Conservation (phyloP, 2,329 filamentous ascomycete species). For the Calonectria hawksworthii region DNA sequence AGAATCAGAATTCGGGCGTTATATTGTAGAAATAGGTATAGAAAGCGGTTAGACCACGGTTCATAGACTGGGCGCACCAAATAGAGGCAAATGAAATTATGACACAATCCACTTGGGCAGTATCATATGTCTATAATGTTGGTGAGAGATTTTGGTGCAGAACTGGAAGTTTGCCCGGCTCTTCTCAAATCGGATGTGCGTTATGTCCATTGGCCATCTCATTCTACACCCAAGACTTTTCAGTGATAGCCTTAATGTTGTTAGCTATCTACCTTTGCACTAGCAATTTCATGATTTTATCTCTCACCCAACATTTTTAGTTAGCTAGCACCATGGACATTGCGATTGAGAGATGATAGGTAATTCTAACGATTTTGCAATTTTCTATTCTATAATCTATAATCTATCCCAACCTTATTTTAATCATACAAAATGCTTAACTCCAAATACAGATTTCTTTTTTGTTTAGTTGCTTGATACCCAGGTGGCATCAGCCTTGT, state of each 20-base stretch:
- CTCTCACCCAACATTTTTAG: background rate
- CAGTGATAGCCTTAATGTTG: background rate
- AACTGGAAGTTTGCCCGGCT: too few relatives aligned
- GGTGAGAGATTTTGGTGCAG: background rate
- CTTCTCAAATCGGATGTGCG: background rate
- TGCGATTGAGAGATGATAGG: background rate
- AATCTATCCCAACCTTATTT: background rate
- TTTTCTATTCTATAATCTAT: background rate
- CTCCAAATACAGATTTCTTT: background rate
- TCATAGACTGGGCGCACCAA: background rate
- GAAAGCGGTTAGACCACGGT: background rate
- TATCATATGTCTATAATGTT: too few relatives aligned
- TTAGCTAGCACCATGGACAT: too few relatives aligned
- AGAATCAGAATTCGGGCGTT: background rate
- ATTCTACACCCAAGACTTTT: too few relatives aligned
- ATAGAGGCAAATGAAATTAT: background rate
- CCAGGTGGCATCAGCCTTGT: slow-evolving; percentile 2
- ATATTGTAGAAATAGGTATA: background rate
- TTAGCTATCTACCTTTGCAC: too few relatives aligned
- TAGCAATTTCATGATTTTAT: too few relatives aligned
- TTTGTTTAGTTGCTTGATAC: background rate
- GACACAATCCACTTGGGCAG: background rate
- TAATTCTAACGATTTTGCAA: background rate
- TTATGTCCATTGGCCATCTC: background rate
- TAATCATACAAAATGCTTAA: background rate